Conservation (phyloP, 1,284 basidiomycete species). For the Ceratobasidium sp. region DNA sequence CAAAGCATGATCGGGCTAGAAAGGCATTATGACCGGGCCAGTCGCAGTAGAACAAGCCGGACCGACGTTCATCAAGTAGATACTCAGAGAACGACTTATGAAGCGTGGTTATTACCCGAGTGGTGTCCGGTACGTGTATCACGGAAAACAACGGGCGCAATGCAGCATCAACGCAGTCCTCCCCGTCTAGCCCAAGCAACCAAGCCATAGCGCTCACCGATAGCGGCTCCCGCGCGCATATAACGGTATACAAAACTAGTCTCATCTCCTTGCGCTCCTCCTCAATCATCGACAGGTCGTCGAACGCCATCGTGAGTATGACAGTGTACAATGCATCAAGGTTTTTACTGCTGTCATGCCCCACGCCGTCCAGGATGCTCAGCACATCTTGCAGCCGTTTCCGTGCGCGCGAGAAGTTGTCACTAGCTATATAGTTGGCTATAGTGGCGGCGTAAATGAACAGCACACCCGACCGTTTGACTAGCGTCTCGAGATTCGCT, state of each 20-base stretch:
- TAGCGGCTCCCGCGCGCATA: slow-evolving; percentile 3
- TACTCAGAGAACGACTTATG: slow-evolving; percentile 3
- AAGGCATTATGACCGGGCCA: background rate
- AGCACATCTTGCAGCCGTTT: background rate
- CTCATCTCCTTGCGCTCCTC: background rate
- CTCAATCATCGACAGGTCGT: background rate
- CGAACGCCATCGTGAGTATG: slow-evolving; percentile 5
- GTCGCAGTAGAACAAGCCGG: slow-evolving; percentile 9
- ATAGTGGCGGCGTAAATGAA: slow-evolving; percentile 27
- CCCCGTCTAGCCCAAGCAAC: background rate
- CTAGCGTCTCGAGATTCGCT: background rate
- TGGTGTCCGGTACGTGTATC: background rate
- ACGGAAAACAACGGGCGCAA: background rate
- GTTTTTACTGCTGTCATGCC: too few relatives aligned
- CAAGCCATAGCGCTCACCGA: background rate
- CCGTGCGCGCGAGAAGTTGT: background rate
- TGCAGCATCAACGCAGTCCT: background rate
- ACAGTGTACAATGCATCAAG: background rate
- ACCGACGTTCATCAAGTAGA: background rate
- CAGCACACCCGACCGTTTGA: background rate
- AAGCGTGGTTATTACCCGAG: background rate
- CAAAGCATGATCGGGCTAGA: background rate
- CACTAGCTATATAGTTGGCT: background rate
- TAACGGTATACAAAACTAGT: background rate
- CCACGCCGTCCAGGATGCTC: too few relatives aligned